Base-by-base conservation (phyloP, 1,284 basidiomycete species). In the Heterobasidion annosum region DNA sequence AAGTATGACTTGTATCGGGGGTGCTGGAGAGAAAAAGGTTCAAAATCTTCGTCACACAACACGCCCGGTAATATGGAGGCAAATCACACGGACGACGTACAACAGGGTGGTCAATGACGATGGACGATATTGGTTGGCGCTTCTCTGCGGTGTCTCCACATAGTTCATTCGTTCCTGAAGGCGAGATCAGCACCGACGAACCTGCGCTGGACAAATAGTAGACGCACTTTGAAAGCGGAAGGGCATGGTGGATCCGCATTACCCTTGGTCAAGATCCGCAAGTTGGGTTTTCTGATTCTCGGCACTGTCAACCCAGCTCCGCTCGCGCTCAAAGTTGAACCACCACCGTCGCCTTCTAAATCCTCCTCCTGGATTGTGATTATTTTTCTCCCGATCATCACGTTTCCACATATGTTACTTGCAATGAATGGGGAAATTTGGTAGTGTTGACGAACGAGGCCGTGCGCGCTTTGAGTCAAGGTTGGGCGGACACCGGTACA, bases 1-100 rank as follows among this genome's bases (percentile, higher is more conserved):
- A 62, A n/a, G 65, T 63, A 59, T 64, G 57, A 46, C 59, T 60
- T 33, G 59, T 57, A 46, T 65, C 59, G 9, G 64, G 60, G 15
- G 62, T 62, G 46, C 64, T 65, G 25, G 46, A 12, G 35, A 25
- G 19, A 25, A 3, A 18, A 16, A 46, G 8, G 3, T 40, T 40
- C 10, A 40, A 5, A 5, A 25, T 5, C 25, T 25, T 25, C 25
- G 40, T 43, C 40, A 8, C 13, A 13, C 25, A 25, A 25, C 25
- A 25, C 5, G 45, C 9, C 12, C 6, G 13, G 45, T 57, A n/a
- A 57, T 16, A 7, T 10, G 16, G n/a, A 44, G 18, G 45, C 12
- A 48, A n/a, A 33, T 25, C 13, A 43, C 6, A 45, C 37, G 7
- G 12, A 48, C 32, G 9, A 54, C 57, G 33, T 32, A 57, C 57